phyloP scores from a whole-genome alignment of 805 yeast genomes.

The Saturnispora ahearnii region DNA sequence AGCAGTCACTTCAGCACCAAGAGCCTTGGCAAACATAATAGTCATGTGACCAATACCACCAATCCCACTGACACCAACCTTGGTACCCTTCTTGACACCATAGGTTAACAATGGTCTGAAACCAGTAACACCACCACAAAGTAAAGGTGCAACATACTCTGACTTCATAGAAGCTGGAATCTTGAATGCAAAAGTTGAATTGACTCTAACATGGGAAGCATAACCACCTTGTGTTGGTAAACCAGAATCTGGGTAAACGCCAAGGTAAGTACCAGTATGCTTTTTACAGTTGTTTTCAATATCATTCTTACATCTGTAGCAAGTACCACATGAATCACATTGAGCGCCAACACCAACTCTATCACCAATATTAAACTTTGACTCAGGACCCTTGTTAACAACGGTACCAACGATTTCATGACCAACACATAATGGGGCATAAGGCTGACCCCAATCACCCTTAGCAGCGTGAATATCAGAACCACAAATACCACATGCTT shows the following conservation, averaged over 20 bases:
- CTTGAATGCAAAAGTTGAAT: slow-evolving; percentile 37
- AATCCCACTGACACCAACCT: slow-evolving; percentile 41
- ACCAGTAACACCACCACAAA: slow-evolving; percentile 51
- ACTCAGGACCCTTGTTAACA: slow-evolving; percentile 31
- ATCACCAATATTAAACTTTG: slow-evolving; percentile 35
- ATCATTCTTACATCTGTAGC: slow-evolving; percentile 30
- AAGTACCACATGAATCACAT: slow-evolving; percentile 31
- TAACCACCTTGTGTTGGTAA: slow-evolving; percentile 40
- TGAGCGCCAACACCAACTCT: slow-evolving; percentile 47
- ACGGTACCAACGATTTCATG: slow-evolving; percentile 41
- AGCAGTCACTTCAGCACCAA: slow-evolving; percentile 53
- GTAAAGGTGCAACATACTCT: slow-evolving; percentile 40
- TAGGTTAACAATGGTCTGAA: slow-evolving; percentile 38
- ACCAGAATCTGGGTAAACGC: slow-evolving; percentile 32
- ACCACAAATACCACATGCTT: slow-evolving; percentile 42
- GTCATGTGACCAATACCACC: slow-evolving; percentile 43
- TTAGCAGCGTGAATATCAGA: slow-evolving; percentile 39
- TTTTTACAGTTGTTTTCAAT: slow-evolving; percentile 43
- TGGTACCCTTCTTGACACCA: slow-evolving; percentile 40
- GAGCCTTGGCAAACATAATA: slow-evolving; percentile 43
- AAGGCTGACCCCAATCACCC: slow-evolving; percentile 22
- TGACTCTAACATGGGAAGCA: slow-evolving; percentile 37
- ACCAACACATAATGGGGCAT: slow-evolving; percentile 29
- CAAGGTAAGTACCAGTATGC: slow-evolving; percentile 37
- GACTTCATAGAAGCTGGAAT: slow-evolving; percentile 39